Conservation (phyloP, 2,329 filamentous ascomycete species). For the Alternaria metachromatica region DNA sequence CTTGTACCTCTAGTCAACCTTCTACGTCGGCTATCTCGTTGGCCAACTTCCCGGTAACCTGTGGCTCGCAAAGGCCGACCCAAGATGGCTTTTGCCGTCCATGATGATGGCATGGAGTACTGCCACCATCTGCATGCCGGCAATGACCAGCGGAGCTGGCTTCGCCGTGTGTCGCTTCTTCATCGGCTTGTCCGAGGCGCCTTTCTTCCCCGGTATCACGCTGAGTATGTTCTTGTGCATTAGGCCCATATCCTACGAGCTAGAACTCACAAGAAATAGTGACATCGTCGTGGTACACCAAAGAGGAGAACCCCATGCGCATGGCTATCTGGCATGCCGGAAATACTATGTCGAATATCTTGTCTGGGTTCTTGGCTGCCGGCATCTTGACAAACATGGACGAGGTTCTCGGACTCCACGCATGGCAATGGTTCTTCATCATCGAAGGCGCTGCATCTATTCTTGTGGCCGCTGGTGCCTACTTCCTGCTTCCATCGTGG, state of each 20-base stretch:
- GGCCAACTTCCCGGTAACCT: slow-evolving; percentile 57
- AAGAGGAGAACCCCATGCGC: slow-evolving; percentile 52
- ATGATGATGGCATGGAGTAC: slow-evolving; percentile 55
- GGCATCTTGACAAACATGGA: slow-evolving; percentile 56
- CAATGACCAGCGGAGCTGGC: slow-evolving; percentile 42
- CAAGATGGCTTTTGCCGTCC: slow-evolving; percentile 44
- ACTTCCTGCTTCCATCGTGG: slow-evolving; percentile 38
- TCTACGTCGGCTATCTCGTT: slow-evolving; percentile 56
- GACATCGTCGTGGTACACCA: slow-evolving; percentile 57
- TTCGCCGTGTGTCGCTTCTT: slow-evolving; percentile 49
- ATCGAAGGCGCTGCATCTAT: slow-evolving; percentile 64
- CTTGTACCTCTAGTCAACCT: slow-evolving; percentile 38
- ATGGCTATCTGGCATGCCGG: slow-evolving; percentile 58
- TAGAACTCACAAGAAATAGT: slow-evolving; percentile 5
- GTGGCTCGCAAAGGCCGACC: slow-evolving; percentile 51
- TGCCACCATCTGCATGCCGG: slow-evolving; percentile 56
- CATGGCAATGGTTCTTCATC: slow-evolving; percentile 57
- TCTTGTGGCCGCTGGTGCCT: slow-evolving; percentile 42
- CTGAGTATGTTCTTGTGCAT: slow-evolving; percentile 40
- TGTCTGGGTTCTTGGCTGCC: slow-evolving; percentile 55
- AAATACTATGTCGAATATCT: slow-evolving; percentile 55
- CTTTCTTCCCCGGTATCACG: slow-evolving; percentile 48
- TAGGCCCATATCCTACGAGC: rapidly evolving
- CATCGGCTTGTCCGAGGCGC: slow-evolving; percentile 48
- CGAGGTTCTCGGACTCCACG: slow-evolving; percentile 43